Evolutionary conservation across 768 basidiomycete genomes (phyloP).

Genomic region (Tricholoma terreum): DNA sequence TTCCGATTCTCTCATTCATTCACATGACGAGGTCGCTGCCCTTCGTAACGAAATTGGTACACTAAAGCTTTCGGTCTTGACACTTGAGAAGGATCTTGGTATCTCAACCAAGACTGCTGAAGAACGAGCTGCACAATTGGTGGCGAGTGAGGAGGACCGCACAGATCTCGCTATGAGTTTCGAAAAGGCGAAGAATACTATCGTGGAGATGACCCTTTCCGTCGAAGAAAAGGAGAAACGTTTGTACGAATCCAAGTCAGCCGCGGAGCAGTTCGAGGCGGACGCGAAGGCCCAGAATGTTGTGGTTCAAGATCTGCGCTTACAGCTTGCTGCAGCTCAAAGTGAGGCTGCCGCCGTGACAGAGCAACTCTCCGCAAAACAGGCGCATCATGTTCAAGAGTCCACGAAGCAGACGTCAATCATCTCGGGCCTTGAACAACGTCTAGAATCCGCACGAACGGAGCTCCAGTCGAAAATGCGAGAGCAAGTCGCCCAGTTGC

Average conservation of each 20-base stretch:
- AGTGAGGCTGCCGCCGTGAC: conserved; percentile 6
- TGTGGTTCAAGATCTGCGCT: conserved; percentile 9
- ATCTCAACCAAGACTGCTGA: conserved; percentile 13
- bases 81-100: conserved; percentile 5
- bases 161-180: conserved; percentile 4
- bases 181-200: conserved; percentile 9
- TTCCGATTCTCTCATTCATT: neutral
- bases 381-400: conserved; percentile 9
- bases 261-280: conserved; percentile 6
- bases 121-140: conserved; percentile 11
- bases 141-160: conserved; percentile 8
- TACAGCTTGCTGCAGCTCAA: conserved; percentile 6
- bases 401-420: conserved; percentile 6
- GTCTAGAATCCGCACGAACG: neutral
- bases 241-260: conserved; percentile 9
- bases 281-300: conserved; percentile 5
- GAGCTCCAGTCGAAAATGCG: conserved; percentile 13
- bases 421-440: conserved; percentile 11
- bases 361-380: conserved; percentile 11
- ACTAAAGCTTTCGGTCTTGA: neutral
- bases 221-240: conserved; percentile 5
- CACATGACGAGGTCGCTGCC: neutral
- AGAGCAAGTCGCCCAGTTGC: conserved; percentile 12
- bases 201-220: conserved; percentile 4
- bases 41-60: neutral